Base-by-base conservation (phyloP, 352 stramenopile genomes). In the Paralagenidium karlingii region DNA sequence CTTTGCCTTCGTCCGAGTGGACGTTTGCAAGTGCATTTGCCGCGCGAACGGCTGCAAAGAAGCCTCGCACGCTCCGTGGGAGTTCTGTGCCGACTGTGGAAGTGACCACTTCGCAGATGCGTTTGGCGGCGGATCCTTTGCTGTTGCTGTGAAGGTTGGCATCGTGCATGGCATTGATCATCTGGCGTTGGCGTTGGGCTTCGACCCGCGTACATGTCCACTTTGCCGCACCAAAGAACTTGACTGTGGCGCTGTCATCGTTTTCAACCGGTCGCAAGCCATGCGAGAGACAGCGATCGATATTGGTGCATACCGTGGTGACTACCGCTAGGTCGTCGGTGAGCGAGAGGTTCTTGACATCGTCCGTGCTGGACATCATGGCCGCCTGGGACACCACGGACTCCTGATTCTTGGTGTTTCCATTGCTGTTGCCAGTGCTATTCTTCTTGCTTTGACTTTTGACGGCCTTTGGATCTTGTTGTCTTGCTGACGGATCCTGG, bases 151-250 rank as follows among this genome's bases (percentile, higher is more conserved):
- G 22, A 22, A 3, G 19, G 29, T 46, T 49, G 10, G 58, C 67
- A 13, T 54, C 55, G n/a, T 77, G 67, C 62, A 84, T 80, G 29
- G 60, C 68, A 15, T 80, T 55, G 28, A 83, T 45, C 53, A 75
- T 57, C 40, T 83, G 75, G 38, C 68, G 66, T 53, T 78, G 62
- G 16, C 70, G 65, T 31, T 87, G 69, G 11, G 71, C 66, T 45
- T 81, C 71, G 27, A 90, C 62, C 26, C 76, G 58, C 21, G 76
- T 83, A 55, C 73, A 90, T 10, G 73, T 86, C 76, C 76, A 90
- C 55, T 90, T 90, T 46, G 82, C 66, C 4, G 86, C 60, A 13
- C 76, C 76, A 34, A 87, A 90, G 55, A 87, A 90, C 42, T 90
- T 82, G 54, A 90, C 76, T 2, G 69, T 84, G 24, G 68, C 60